Base-by-base conservation (phyloP, 83 land plant genomes). In the Picea mariana region DNA sequence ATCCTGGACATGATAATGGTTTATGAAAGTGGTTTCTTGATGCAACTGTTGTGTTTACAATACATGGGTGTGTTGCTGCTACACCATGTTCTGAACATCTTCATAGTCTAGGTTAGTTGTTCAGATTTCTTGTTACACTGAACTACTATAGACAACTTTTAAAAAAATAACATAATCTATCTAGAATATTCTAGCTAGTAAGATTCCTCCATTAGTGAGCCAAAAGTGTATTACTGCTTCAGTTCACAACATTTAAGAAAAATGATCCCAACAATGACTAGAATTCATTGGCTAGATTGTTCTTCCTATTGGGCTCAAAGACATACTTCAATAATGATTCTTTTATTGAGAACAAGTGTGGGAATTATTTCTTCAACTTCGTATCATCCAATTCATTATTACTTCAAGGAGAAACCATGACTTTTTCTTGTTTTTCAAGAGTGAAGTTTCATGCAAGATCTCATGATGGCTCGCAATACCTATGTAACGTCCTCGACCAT, bases 281-380 rank as follows among this genome's bases (percentile, higher is more conserved):
- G 3, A 79, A 18, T 80, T 58, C 59, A 67, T 67, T 80, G 8
- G 55, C 31, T 9, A 21, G 8, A 13, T 12, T 16, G 27, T 18
- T 38, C 69, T 75, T 72, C 83, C 34, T 82, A 80, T 89, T 89
- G 6, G 91, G 89, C 52, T 89, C 87, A 62, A 89, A 89, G n/a
- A 89, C 88, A 78, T 86, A 86, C 78, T 89, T 82, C 47, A 89
- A 80, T 17, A 89, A 64, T 13, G 91, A 84, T 62, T 87, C 91
- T 83, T 87, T 89, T 80, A 89, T 89, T 3, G 87, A 55, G 13
- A 87, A 82, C 72, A 89, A 24, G 77, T 84, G 86, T 5, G 91
- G 87, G 81, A 89, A 89, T 72, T 89, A 87, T 3, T 68, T 82
- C 80, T 87, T 82, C 58, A 82, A 47, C 20, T 82, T 82, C 6